Base-by-base conservation (phyloP, 768 basidiomycete species). In the Botryobasidium botryosum region DNA sequence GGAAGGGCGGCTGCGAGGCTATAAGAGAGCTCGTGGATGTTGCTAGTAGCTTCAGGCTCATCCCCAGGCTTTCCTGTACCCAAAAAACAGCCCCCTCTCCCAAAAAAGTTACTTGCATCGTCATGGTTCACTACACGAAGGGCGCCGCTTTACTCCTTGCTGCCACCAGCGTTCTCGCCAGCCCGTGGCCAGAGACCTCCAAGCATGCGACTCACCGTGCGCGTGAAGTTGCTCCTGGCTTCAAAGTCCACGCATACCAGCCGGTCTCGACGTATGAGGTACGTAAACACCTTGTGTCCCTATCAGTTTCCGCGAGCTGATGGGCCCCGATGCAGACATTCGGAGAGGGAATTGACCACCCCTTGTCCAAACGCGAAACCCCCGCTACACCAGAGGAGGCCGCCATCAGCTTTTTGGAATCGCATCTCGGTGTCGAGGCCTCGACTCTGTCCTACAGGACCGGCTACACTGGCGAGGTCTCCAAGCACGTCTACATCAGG, bases 331-430 rank as follows among this genome's bases (percentile, higher is more conserved):
- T n/a, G n/a, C n/a, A 43, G 43, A 45, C 43, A 10, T 45, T 45
- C 26, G 43, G 35, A 15, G 21, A 18, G 4, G 43, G 43, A 8
- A 15, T 45, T 8, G 43, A 45, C 17, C 43, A 45, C 5, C 32
- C 31, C 4, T 15, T 37, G 12, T 18, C 17, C 32, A 35, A 37
- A 25, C 32, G 43, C 17, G n/a, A n/a, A n/a, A 35, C 35, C 6
- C 24, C 20, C 15, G 23, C 13, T 6, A 17, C 32, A 17, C 36
- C 43, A 6, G 35, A 35, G 18, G 43, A 45, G 15, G 43, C 43
- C 20, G 43, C 43, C 32, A n/a, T 45, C 7, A 45, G 35, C 33
- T 45, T 45, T 35, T 27, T 45, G 13, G 32, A 45, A 36, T 21
- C 13, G 18, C 33, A 45, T 7, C 43, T 45, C 32, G 43, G 43